phyloP scores from a whole-genome alignment of 106 monocot genomes.

The Allium fistulosum region DNA sequence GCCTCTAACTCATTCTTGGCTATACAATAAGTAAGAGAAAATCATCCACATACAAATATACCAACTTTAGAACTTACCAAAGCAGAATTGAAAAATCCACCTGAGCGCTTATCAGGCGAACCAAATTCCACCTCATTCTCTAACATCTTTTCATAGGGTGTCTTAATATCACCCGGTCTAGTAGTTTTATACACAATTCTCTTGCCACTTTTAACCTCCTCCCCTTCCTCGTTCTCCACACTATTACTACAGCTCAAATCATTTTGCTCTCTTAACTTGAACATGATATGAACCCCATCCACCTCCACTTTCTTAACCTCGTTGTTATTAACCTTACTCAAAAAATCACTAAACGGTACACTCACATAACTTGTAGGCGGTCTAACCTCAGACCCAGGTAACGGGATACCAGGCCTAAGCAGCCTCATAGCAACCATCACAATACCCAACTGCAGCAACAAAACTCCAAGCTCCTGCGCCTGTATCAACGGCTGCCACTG shows the following conservation, averaged over 20 bases:
- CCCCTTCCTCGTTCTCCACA: constrained; percentile 28
- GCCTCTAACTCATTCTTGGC: too few relatives aligned
- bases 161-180: constrained; percentile 83
- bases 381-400: constrained; percentile 64
- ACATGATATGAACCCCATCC: constrained; percentile 90
- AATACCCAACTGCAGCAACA: constrained; percentile 78
- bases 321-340: constrained; percentile 72
- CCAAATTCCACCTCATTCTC: constrained; percentile 96
- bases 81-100: constrained; percentile 79
- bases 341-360: constrained; percentile 93
- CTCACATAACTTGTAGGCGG: constrained; percentile 49
- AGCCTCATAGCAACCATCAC: constrained; percentile 83
- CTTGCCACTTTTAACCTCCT: constrained; percentile 49
- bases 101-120: constrained; percentile 88
- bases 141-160: constrained; percentile 97
- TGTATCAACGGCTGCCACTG: constrained; percentile 84
- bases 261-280: constrained; percentile 32
- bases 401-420: constrained; percentile 66
- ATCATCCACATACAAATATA: neutral
- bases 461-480: constrained; percentile 66
- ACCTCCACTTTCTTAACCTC: constrained; percentile 97
- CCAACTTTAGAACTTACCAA: constrained; percentile 37
- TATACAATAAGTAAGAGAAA: too few relatives aligned
- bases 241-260: neutral
- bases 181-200: constrained; percentile 85